Base-by-base conservation (phyloP, 345 rosid genomes). In the Limnanthes douglasii region DNA sequence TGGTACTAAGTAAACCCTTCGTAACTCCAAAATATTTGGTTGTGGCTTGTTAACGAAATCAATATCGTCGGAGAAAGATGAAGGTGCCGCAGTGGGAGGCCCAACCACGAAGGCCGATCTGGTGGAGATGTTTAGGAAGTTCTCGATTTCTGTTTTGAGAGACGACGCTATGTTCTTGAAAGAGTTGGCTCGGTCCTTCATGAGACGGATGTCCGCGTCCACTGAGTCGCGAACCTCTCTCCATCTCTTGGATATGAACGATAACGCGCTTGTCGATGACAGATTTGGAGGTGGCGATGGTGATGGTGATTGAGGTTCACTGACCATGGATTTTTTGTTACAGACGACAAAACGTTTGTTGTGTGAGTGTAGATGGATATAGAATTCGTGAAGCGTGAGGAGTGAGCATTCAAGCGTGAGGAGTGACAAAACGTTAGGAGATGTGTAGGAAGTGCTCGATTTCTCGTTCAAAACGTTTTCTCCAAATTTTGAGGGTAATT, bases 1-100 rank as follows among this genome's bases (percentile, higher is more conserved):
- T 29, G 95, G 97, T 25, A 86, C 90, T 11, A 93, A 79, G 49
- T 84, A 90, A n/a, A 63, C 83, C 69, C 92, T 65, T 14, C 94
- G 78, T 12, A 90, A 64, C 66, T 90, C 98, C 43, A 81, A 61
- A 14, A 80, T 60, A 55, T 80, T 90, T 13, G 98, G 98, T 72
- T 62, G 82, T 54, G 84, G 59, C 57, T 61, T 84, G 81, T 77
- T 84, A 54, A 77, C 73, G 58, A 90, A 74, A 7, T 78, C 84
- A 21, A 72, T 74, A 53, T 90, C 86, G 9, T 28, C 53, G 0
- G 58, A 52, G 36, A 51, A 46, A 20, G 75, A 46, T 6, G 73
- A 39, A n/a, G n/a, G n/a, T n/a, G n/a, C n/a, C 31, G 69, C 38
- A 24, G 72, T 42, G 14, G 73, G 50, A 0, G 78, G 40, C 3